Conservation (phyloP, 306 rosid genomes). For the Inga leiocalycina region DNA sequence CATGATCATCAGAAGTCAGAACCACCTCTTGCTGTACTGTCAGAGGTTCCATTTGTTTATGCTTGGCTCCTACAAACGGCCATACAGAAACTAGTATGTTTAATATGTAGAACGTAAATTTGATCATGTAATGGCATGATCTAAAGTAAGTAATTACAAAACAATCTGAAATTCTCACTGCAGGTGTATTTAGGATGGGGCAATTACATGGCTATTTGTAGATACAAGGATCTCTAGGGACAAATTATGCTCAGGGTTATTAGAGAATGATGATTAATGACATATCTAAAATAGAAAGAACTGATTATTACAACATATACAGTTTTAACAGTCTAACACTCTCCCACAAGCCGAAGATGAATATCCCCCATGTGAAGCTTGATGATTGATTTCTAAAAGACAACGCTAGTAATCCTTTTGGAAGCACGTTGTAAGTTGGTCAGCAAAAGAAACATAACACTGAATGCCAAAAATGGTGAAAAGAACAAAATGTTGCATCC, state of each 20-base stretch:
- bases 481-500: not conserved
- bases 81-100: constrained; percentile 18
- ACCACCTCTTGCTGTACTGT: constrained; percentile 63
- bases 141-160: not conserved
- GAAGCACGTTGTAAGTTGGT: not conserved
- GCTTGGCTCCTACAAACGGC: constrained; percentile 49
- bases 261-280: not conserved
- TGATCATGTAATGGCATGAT: constrained; percentile 21
- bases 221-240: not conserved
- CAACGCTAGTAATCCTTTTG: not conserved
- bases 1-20: constrained; percentile 58
- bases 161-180: not conserved
- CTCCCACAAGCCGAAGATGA: not conserved
- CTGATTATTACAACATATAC: not conserved
- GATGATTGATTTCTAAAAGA: not conserved
- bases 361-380: not conserved
- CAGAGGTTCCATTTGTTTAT: constrained; percentile 73
- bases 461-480: not conserved
- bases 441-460: not conserved
- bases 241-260: not conserved
- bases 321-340: not conserved
- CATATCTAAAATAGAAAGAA: not conserved
- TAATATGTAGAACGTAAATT: constrained; percentile 25
- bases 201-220: not conserved
- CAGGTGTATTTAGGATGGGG: not conserved